Base-by-base conservation (phyloP, 352 stramenopile genomes). In the Pseudoperonospora humuli region DNA sequence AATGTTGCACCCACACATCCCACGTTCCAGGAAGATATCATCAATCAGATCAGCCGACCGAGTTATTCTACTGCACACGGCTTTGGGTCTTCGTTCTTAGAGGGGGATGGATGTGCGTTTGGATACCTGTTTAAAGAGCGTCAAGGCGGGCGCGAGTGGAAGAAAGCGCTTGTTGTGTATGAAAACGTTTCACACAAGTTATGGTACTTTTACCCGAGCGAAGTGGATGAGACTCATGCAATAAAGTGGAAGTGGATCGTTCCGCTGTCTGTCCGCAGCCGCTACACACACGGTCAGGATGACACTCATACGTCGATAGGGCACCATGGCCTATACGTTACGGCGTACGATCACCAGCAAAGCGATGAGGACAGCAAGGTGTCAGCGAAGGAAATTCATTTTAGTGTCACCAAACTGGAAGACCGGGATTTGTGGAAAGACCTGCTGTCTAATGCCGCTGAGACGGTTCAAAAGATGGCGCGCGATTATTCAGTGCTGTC, bases 211-310 rank as follows among this genome's bases (percentile, higher is more conserved):
- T 89, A 91, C 32, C 81, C 81, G 29, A 88, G 73, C 37, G 78
- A 90, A 50, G 73, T 90, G 20, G 79, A 93, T 46, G 73, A 85
- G 49, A 72, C 68, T 3, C 70, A 91, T 24, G 57, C 68, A 18
- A 93, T 93, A 56, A 67, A 82, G 52, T 93, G 81, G 81, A 87
- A 90, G 48, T 93, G 81, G 81, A 87, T 93, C 35, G 64, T 93
- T 0, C 81, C 81, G 14, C 56, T 90, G 20, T 70, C 69, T 5
- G 78, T 93, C 8, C 68, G 67, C 20, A 76, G 59, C 11, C 69
- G 78, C 10, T 93, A 91, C 48, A 89, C 76, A 5, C 81, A 93
- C 45, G 81, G 81, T 3, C 78, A 93, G 43, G 79, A 91, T 50
- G 81, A 91, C 47, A 86, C 64, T 17, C 78, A 90, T 46, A 75